These are phyloP conservation scores for Aureobasidium sp. DNA, from an alignment of 2,329 filamentous ascomycete species.

Conservation along the genomic window DNA sequence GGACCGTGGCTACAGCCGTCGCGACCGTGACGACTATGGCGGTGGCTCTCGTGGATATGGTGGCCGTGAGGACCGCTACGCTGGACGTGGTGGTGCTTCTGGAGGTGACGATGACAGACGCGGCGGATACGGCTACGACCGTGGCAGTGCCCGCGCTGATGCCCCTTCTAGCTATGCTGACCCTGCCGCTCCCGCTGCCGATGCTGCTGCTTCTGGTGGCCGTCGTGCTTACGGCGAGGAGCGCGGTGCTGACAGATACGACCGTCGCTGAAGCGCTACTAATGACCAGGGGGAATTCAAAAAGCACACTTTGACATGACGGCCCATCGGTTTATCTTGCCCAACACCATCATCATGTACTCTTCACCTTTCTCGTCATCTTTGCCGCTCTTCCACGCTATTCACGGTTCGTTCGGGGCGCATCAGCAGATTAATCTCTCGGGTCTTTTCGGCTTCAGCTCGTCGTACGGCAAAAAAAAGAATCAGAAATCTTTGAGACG, in stretches of 20 bases:
- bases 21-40: conserved; percentile 17
- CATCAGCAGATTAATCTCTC: conserved; percentile 14
- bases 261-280: conserved; percentile 15
- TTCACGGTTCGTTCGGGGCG: conserved; percentile 12
- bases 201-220: conserved; percentile 8
- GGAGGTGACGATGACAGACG: conserved; percentile 28
- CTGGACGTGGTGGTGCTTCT: conserved; percentile 24
- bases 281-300: conserved; percentile 10
- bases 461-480: conserved; percentile 8
- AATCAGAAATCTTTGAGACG: conserved; percentile 13
- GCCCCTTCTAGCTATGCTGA: conserved; percentile 12
- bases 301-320: conserved; percentile 10
- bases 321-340: conserved; percentile 12
- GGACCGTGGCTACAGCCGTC: conserved; percentile 36
- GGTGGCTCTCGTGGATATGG: conserved; percentile 7
- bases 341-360: conserved; percentile 15
- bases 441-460: conserved; percentile 14
- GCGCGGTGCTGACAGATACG: conserved; percentile 16
- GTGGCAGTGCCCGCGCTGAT: conserved; percentile 17
- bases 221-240: conserved; percentile 13
- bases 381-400: conserved; percentile 16
- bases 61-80: conserved; percentile 18
- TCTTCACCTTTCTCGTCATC: conserved; percentile 16
- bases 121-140: conserved; percentile 35
- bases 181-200: conserved; percentile 11